These are phyloP conservation scores for Calonectria naviculata DNA, from an alignment of 2,329 filamentous ascomycete genomes.

Conservation along the genomic window DNA sequence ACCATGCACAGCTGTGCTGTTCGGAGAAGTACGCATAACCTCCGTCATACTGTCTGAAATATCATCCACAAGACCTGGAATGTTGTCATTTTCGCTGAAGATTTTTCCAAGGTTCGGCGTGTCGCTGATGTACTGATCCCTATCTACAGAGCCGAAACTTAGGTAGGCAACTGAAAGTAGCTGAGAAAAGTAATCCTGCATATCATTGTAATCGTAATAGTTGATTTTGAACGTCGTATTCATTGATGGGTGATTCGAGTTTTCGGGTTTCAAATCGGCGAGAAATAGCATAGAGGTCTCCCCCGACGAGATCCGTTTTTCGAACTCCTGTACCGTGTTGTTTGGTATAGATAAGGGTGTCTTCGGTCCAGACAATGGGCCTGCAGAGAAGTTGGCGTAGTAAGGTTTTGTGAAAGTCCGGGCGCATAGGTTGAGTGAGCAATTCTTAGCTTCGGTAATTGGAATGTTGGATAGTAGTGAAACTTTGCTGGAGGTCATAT, in stretches of 20 bases:
- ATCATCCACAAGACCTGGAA: neutral
- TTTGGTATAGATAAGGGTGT: neutral
- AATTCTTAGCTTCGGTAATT: neutral
- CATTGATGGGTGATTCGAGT: neutral
- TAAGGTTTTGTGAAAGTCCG: neutral
- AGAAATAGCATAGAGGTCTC: no score
- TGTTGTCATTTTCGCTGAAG: neutral
- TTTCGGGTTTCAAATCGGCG: neutral
- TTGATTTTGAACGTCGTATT: constrained; percentile 5
- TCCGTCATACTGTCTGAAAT: neutral
- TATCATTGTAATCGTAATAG: neutral
- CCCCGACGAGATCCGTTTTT: neutral
- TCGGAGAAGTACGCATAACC: neutral
- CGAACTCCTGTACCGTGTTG: neutral
- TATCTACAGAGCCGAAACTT: neutral
- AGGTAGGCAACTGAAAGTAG: neutral
- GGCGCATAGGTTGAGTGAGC: neutral
- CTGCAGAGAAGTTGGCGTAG: neutral
- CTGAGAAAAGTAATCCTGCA: neutral
- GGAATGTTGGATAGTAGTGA: no score
- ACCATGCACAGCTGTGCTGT: neutral
- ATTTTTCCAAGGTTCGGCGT: neutral
- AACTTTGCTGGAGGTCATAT: no score
- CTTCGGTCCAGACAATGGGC: neutral
- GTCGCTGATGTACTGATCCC: no score